Conservation (phyloP, 208 protist genomes). For the Herpetomonas muscarum region DNA sequence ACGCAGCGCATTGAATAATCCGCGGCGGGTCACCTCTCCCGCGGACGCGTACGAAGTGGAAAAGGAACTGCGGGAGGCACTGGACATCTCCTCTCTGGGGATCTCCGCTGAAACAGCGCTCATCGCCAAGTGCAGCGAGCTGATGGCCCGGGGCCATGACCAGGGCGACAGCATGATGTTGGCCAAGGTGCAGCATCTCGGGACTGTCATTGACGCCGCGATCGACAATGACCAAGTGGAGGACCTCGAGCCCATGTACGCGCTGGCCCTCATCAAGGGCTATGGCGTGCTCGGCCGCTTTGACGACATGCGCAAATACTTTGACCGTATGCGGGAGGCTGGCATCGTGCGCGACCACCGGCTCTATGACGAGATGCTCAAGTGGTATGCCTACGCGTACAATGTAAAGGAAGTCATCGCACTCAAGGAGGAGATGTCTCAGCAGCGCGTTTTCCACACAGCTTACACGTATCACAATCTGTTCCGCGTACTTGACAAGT, state of each 20-base stretch:
- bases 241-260: slow-evolving; percentile 59
- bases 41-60: slow-evolving; percentile 68
- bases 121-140: slow-evolving; percentile 72
- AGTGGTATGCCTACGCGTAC: slow-evolving; percentile 79
- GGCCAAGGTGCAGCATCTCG: slow-evolving; percentile 68
- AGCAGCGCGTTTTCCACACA: slow-evolving; percentile 71
- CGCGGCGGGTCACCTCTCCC: slow-evolving; percentile 14
- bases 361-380: slow-evolving; percentile 88
- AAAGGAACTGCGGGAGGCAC: slow-evolving; percentile 30
- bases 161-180: slow-evolving; percentile 73
- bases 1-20: slow-evolving; percentile 26
- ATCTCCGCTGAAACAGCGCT: slow-evolving; percentile 69
- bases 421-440: slow-evolving; percentile 87
- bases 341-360: slow-evolving; percentile 60
- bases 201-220: slow-evolving; percentile 50
- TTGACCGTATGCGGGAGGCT: slow-evolving; percentile 44
- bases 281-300: slow-evolving; percentile 76
- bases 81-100: slow-evolving; percentile 42
- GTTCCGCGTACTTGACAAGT: slow-evolving; percentile 84
- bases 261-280: slow-evolving; percentile 71
- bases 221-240: slow-evolving; percentile 56
- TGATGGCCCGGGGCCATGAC: slow-evolving; percentile 47
- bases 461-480: slow-evolving; percentile 77
- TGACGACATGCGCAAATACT: slow-evolving; percentile 73
- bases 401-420: slow-evolving; percentile 87